Percentiles rank a stretch among this genome's conserved stretches.
Evolutionary conservation across 176 grass and related monocot species (phyloP).

Genomic region (Triticum timopheevii): DNA sequence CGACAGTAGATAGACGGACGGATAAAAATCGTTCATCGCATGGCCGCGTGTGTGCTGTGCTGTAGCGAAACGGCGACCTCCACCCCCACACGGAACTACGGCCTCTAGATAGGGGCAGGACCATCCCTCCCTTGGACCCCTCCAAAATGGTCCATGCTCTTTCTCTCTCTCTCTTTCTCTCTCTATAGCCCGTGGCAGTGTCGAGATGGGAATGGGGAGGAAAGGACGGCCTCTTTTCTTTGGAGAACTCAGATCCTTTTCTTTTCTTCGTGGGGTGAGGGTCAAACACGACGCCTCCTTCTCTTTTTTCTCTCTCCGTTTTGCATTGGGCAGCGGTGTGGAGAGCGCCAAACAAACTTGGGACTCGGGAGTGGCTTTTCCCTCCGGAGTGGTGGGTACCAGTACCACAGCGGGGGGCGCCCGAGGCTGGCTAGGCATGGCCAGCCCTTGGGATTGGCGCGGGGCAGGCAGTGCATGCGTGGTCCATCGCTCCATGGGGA

Average conservation of each 20-base stretch:
- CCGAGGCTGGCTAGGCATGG: not conserved
- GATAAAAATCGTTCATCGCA: not conserved
- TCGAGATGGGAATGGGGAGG: not conserved
- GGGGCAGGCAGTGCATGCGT: not conserved
- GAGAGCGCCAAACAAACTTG: not conserved
- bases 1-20: not conserved
- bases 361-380: not conserved
- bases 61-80: not conserved
- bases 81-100: not conserved
- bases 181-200: not conserved
- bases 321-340: not conserved
- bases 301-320: not conserved
- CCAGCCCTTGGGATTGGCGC: not conserved
- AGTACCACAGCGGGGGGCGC: not conserved
- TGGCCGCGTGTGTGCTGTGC: too few species aligned
- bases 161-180: not conserved
- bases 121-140: not conserved
- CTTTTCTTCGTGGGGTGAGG: not conserved
- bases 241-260: too few species aligned
- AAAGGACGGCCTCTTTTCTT: not conserved
- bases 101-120: not conserved
- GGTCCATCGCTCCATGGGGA: not conserved
- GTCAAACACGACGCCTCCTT: not conserved
- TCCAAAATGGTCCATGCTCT: not conserved
- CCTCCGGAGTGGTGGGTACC: not conserved